Evolutionary conservation across 2,329 filamentous ascomycete species (phyloP).

Genomic region (Talaromyces amestolkiae): DNA sequence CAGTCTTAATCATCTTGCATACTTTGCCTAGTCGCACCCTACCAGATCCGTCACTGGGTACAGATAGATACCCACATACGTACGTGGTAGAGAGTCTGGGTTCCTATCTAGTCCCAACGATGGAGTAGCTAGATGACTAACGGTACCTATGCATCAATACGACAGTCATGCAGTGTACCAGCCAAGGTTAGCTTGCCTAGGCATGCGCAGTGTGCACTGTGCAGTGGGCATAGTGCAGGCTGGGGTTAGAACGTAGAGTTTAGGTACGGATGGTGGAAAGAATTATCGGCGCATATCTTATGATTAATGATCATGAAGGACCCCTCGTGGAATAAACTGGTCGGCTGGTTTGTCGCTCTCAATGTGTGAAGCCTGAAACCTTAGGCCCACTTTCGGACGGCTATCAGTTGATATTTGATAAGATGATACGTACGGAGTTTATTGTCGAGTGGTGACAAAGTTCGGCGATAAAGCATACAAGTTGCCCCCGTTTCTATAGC

Average conservation of each 20-base stretch:
- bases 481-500: not conserved
- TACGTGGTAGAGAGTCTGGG: not conserved
- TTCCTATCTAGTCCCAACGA: not conserved
- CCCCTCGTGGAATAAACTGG: not conserved
- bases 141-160: not conserved
- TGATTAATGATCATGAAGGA: not conserved
- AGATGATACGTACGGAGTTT: not conserved
- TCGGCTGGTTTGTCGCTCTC: slow-evolving; percentile 4
- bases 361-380: not conserved
- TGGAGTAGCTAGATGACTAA: not conserved
- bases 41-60: not conserved
- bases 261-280: not conserved
- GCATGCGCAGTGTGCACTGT: not conserved
- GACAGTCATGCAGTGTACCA: not conserved
- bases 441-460: not conserved
- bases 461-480: not conserved
- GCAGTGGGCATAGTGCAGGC: not conserved
- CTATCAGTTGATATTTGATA: not conserved
- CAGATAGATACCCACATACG: not conserved
- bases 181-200: not conserved
- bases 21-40: not conserved
- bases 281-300: not conserved
- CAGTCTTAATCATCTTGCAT: not conserved
- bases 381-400: not conserved
- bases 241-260: not conserved